Percentiles rank a stretch among this genome's conserved stretches.
Evolutionary conservation across 2,329 filamentous ascomycete species (phyloP).

Genomic region (Colletotrichum aenigma): DNA sequence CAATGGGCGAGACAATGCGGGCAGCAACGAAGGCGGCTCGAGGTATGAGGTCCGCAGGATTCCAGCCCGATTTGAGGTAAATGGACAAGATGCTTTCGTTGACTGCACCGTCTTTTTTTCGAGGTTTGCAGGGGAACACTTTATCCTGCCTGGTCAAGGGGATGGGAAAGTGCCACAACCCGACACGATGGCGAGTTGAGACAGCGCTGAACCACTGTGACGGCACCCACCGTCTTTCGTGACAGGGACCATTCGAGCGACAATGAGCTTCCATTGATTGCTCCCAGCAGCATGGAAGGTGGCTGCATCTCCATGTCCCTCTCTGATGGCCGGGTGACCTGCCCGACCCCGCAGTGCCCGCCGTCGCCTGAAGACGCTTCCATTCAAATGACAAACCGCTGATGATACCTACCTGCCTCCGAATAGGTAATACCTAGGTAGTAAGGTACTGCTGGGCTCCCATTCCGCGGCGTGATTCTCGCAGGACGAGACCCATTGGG

Average conservation of each 20-base stretch:
- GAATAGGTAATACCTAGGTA: background rate
- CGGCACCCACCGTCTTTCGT: background rate
- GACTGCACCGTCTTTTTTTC: background rate
- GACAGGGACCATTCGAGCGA: background rate
- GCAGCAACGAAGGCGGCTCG: slow-evolving; percentile 11
- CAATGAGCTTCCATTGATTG: background rate
- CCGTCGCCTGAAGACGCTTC: background rate
- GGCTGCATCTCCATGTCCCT: background rate
- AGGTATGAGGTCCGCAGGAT: background rate
- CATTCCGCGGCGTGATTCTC: slow-evolving; percentile 3
- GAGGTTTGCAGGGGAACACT: background rate
- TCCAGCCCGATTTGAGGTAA: slow-evolving; percentile 14
- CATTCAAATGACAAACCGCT: background rate
- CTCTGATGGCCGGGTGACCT: background rate
- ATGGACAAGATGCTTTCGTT: background rate
- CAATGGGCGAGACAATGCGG: background rate
- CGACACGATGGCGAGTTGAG: background rate
- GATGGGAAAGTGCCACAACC: background rate
- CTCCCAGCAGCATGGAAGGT: background rate
- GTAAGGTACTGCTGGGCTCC: background rate
- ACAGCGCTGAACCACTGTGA: background rate
- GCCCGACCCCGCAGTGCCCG: background rate
- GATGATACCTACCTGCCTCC: background rate
- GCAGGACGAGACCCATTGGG: background rate
- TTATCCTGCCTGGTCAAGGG: background rate